Evolutionary conservation across 1,139 yeast species (phyloP), one percentile per base, ranked within the genome.

Genomic region (Eremothecium cymbalariae): DNA sequence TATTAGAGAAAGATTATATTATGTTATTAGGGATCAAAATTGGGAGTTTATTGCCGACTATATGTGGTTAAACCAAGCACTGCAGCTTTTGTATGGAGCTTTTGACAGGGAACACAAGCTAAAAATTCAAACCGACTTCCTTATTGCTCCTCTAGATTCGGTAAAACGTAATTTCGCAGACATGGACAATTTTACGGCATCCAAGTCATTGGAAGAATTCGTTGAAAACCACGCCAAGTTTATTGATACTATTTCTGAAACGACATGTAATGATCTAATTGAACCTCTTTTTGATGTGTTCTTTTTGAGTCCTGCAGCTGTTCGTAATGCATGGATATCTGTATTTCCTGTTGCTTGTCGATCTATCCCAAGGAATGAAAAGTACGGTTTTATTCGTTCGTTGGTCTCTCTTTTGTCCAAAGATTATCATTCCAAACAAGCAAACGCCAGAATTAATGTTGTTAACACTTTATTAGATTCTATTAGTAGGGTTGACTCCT

Each of bases 1-100:
- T 47, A 70, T 86, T 16, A 72, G 75, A 46, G 86, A 84, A 55
- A 69, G 98, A 41, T 63, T 93, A 27, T 78, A 80, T 46, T 93
- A 90, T 50, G 78, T 90, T 7, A 71, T 93, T 21, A 69, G 90
- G 25, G 96, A 90, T 48, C 98, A 93, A 55, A 90, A 85, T 52
- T 93, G 99, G 99, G 98, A 93, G 55, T 81, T 72, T 48, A 66
- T 93, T 32, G 90, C 94, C 0, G 97, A 88, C 46, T 82, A 82
- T 50, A 86, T 88, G 33, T 93, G 98, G 98, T 63, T 88, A 42
- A 85, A 86, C 54, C 98, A 90, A 58, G 98, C 95, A 0, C 64
- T 85, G 25, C 97, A 90, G 54, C 62, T 93, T 28, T 62, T 93
- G 8, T 83, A 81, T 52, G 95, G 94, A 0, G 70, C 94, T 0